A percentile compares a stretch with the other conserved stretches of the same genome.
These are phyloP conservation scores for Tilletia setariae DNA, from an alignment of 1,284 basidiomycete species.

Conservation along the genomic window DNA sequence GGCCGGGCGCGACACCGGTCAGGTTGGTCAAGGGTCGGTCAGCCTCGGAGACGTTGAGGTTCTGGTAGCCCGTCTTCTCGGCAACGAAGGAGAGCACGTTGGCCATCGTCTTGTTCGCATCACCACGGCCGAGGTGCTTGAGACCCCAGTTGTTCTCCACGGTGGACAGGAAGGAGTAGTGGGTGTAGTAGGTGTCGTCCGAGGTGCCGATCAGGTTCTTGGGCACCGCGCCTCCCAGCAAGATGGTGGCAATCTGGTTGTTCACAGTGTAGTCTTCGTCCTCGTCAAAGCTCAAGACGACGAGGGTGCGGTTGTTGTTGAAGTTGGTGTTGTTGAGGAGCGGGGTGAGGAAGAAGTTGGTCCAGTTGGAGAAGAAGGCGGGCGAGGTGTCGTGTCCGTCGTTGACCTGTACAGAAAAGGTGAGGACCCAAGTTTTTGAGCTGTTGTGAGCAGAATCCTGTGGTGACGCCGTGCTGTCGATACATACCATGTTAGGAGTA, in stretches of 20 bases:
- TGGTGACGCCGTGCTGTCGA: no score
- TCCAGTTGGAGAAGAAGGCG: conserved; percentile 60
- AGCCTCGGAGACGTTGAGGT: conserved; percentile 27
- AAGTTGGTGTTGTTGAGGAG: conserved; percentile 60
- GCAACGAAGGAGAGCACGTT: conserved; percentile 62
- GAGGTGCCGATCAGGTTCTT: conserved; percentile 29
- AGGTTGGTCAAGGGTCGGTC: conserved; percentile 50
- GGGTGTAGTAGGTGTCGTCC: conserved; percentile 57
- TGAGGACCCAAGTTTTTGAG: no score
- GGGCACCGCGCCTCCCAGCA: conserved; percentile 36
- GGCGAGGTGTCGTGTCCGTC: conserved; percentile 64
- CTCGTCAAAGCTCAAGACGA: conserved; percentile 64
- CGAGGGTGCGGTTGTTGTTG: conserved; percentile 62
- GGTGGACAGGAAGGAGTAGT: conserved; percentile 66
- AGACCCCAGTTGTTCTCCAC: conserved; percentile 64
- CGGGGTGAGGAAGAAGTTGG: conserved; percentile 63
- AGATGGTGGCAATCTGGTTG: conserved; percentile 46
- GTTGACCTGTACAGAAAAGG: no score
- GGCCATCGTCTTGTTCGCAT: conserved; percentile 52
- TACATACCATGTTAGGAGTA: conserved; percentile 68
- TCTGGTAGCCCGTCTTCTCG: conserved; percentile 51
- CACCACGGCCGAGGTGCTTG: conserved; percentile 35
- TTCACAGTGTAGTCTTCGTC: conserved; percentile 58
- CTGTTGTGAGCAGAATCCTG: no score
- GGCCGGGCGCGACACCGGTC: conserved; percentile 51